A percentile compares a stretch with the other conserved stretches of the same genome.
phyloP scores from a whole-genome alignment of 257 asterid genomes.

The Fraxinus pennsylvanica region DNA sequence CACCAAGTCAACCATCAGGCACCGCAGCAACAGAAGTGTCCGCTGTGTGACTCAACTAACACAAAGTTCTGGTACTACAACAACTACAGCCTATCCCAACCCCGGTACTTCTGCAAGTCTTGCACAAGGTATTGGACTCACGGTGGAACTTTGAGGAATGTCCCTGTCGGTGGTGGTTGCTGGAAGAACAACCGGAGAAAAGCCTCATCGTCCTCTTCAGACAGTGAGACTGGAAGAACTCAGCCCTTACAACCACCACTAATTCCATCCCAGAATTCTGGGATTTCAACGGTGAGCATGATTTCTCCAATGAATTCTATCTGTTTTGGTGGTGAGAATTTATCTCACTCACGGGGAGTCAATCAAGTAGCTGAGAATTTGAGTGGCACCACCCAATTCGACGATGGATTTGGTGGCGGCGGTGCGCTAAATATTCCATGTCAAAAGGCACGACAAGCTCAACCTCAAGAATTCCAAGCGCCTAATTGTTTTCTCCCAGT shows the following conservation, averaged over 20 bases:
- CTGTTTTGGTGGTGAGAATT: conserved; percentile 19
- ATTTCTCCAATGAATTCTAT: conserved; percentile 4
- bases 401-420: conserved; percentile 13
- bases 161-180: conserved; percentile 36
- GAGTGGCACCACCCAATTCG: conserved; percentile 3
- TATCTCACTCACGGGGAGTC: conserved; percentile 25
- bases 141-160: conserved; percentile 37
- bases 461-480: conserved; percentile 8
- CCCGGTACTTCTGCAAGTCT: conserved; percentile 34
- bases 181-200: conserved; percentile 21
- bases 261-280: conserved; percentile 9
- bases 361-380: not conserved
- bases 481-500: conserved; percentile 11
- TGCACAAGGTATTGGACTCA: conserved; percentile 42
- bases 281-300: not conserved
- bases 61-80: conserved; percentile 37
- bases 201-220: conserved; percentile 11
- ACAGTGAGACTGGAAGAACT: conserved; percentile 24
- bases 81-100: conserved; percentile 33
- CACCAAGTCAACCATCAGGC: conserved; percentile 8
- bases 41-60: conserved; percentile 29
- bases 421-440: conserved; percentile 9
- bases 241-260: not conserved
- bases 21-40: conserved; percentile 29
- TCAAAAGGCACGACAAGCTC: conserved; percentile 25